Percentiles rank a stretch among this genome's conserved stretches.
phyloP scores from a whole-genome alignment of 2,329 filamentous ascomycete species.

The Xylaria sp. region DNA sequence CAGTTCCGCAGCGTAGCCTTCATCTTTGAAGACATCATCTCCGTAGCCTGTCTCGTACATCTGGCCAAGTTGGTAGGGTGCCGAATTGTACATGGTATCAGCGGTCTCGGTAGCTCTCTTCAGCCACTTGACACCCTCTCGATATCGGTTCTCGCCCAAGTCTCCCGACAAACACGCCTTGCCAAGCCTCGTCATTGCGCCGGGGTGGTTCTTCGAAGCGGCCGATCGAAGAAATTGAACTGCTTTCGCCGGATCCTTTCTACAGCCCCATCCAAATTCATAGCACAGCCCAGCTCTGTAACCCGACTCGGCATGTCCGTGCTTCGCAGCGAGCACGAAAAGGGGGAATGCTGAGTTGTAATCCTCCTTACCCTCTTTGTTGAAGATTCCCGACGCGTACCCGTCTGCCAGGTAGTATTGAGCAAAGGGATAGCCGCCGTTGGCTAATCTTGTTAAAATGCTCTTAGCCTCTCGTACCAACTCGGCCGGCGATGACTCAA shows the following conservation, averaged over 20 bases:
- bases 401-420: conserved; percentile 97
- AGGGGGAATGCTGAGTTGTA: conserved; percentile 87
- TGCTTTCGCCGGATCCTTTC: conserved; percentile 83
- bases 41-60: conserved; percentile 92
- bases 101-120: conserved; percentile 88
- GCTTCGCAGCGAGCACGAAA: conserved; percentile 90
- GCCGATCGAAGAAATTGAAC: conserved; percentile 88
- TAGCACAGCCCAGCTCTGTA: conserved; percentile 93
- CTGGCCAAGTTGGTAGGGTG: conserved; percentile 82
- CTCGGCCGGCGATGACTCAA: conserved; percentile 54
- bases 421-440: conserved; percentile 88
- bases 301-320: conserved; percentile 92
- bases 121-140: conserved; percentile 93
- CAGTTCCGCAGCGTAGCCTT: conserved; percentile 83
- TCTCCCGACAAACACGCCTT: conserved; percentile 87
- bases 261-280: conserved; percentile 95
- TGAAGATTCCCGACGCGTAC: conserved; percentile 89
- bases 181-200: conserved; percentile 87
- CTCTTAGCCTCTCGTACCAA: conserved; percentile 81
- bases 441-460: conserved; percentile 80
- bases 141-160: conserved; percentile 78
- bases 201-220: conserved; percentile 89
- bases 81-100: conserved; percentile 85
- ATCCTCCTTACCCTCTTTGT: conserved; percentile 79
- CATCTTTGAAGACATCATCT: conserved; percentile 88